Percentiles rank a stretch among this genome's conserved stretches.
These are phyloP conservation scores for Claviceps cyperi DNA, from an alignment of 2,329 filamentous ascomycete species.

Conservation along the genomic window DNA sequence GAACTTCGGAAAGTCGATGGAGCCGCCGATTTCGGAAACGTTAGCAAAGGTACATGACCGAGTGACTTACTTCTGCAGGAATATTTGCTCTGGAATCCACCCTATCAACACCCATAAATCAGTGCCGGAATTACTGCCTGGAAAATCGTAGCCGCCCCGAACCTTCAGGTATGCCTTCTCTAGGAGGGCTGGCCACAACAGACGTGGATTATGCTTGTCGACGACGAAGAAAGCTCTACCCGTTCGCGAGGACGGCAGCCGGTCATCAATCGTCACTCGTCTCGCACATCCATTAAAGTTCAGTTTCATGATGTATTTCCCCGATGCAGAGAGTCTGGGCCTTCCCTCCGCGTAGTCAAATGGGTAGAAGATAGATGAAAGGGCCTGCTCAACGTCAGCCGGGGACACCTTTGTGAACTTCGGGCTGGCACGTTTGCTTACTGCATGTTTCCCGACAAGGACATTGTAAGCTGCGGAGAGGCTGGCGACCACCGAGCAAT, in stretches of 20 bases:
- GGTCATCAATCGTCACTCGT: slow-evolving; percentile 77
- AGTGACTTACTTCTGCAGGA: slow-evolving; percentile 53
- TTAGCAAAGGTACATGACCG: neutral
- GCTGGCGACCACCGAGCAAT: slow-evolving; percentile 94
- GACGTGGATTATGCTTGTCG: slow-evolving; percentile 64
- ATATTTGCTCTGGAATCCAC: slow-evolving; percentile 94
- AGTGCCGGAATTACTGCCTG: slow-evolving; percentile 91
- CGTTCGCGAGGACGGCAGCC: slow-evolving; percentile 63
- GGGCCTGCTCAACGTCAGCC: slow-evolving; percentile 33
- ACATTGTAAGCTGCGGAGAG: slow-evolving; percentile 67
- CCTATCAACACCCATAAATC: slow-evolving; percentile 86
- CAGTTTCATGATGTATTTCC: slow-evolving; percentile 83
- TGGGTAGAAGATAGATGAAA: slow-evolving; percentile 62
- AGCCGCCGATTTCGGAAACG: neutral
- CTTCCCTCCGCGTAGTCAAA: slow-evolving; percentile 43
- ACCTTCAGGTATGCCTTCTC: slow-evolving; percentile 97
- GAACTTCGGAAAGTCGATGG: neutral
- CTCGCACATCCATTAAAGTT: slow-evolving; percentile 93
- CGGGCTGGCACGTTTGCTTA: slow-evolving; percentile 21
- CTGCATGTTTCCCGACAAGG: slow-evolving; percentile 53
- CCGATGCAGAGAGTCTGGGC: slow-evolving; percentile 57
- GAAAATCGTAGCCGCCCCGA: slow-evolving; percentile 91
- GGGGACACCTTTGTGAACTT: neutral
- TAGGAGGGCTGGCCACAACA: slow-evolving; percentile 82
- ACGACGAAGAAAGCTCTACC: slow-evolving; percentile 71